Evolutionary conservation across 768 basidiomycete species (phyloP).

Genomic region (Lactarius quietus): DNA sequence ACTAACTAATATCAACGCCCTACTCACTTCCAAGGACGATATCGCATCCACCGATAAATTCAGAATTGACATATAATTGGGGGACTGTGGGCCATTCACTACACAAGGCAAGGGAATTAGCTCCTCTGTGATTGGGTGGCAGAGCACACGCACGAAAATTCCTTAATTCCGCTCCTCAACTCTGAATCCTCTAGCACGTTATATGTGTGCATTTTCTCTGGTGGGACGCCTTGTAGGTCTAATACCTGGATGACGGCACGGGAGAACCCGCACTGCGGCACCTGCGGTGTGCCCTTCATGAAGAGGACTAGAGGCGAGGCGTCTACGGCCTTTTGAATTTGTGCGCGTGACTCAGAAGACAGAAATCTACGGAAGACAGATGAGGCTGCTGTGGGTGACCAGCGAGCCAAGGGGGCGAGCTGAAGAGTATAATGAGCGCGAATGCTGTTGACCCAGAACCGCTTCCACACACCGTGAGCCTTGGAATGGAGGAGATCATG

Average conservation of each 20-base stretch:
- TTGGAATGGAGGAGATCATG: constrained; percentile 13
- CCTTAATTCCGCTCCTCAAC: constrained; percentile 84
- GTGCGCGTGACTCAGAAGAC: constrained; percentile 55
- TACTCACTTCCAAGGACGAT: constrained; percentile 85
- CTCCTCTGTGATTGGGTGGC: not conserved
- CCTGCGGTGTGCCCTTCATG: constrained; percentile 92
- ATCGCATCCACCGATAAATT: constrained; percentile 97
- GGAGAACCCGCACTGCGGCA: constrained; percentile 94
- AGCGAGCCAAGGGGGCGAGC: constrained; percentile 21
- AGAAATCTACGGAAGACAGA: constrained; percentile 46
- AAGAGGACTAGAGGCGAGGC: constrained; percentile 86
- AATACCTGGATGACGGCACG: constrained; percentile 90
- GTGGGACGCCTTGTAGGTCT: constrained; percentile 74
- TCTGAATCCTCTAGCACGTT: constrained; percentile 87
- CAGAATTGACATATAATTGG: constrained; percentile 90
- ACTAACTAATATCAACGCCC: constrained; percentile 7
- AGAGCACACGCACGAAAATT: constrained; percentile 79
- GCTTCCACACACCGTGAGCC: constrained; percentile 12
- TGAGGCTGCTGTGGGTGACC: constrained; percentile 27
- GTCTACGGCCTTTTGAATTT: constrained; percentile 71
- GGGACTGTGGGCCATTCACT: constrained; percentile 99
- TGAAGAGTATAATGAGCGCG: not conserved
- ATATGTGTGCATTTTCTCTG: constrained; percentile 82
- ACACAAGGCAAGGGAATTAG: constrained; percentile 11
- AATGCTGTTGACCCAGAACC: not conserved